Evolutionary conservation across 116 monocot species (phyloP).

Genomic region (Dioscorea cayenensis): DNA sequence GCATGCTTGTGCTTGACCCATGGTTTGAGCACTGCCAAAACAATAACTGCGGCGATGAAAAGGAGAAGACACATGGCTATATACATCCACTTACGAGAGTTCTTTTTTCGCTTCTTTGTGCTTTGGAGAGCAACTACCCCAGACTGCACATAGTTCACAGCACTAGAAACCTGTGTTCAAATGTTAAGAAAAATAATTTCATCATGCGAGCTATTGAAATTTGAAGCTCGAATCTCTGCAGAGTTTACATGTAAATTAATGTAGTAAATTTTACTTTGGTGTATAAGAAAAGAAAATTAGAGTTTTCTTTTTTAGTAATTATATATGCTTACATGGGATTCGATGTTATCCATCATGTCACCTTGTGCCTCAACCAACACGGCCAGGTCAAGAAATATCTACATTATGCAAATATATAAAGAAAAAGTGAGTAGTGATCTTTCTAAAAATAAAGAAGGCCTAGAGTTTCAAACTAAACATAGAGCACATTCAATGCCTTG

Average conservation of each 20-base stretch:
- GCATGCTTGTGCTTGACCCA: conserved; percentile 4
- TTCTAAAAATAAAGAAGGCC: not conserved
- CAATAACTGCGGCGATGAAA: conserved; percentile 10
- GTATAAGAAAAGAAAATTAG: not conserved
- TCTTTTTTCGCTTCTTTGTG: conserved; percentile 27
- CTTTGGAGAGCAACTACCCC: conserved; percentile 17
- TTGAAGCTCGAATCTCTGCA: not conserved
- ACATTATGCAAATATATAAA: not conserved
- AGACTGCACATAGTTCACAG: conserved; percentile 18
- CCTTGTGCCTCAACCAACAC: conserved; percentile 58
- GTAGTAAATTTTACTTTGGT: not conserved
- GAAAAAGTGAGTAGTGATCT: not conserved
- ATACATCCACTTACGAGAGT: conserved; percentile 27
- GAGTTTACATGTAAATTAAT: not conserved
- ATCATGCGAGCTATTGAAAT: not conserved
- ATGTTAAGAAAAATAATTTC: not conserved
- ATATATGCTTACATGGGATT: conserved; percentile 23
- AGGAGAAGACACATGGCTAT: conserved; percentile 25
- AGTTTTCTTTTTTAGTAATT: not conserved
- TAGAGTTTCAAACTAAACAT: not conserved
- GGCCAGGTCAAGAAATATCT: conserved; percentile 61
- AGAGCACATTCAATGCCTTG: too few relatives aligned
- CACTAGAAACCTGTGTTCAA: conserved; percentile 16
- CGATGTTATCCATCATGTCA: conserved; percentile 54
- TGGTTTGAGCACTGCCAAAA: conserved; percentile 19